Conservation (phyloP, 805 yeast species). For the Brettanomyces bruxellensis region DNA sequence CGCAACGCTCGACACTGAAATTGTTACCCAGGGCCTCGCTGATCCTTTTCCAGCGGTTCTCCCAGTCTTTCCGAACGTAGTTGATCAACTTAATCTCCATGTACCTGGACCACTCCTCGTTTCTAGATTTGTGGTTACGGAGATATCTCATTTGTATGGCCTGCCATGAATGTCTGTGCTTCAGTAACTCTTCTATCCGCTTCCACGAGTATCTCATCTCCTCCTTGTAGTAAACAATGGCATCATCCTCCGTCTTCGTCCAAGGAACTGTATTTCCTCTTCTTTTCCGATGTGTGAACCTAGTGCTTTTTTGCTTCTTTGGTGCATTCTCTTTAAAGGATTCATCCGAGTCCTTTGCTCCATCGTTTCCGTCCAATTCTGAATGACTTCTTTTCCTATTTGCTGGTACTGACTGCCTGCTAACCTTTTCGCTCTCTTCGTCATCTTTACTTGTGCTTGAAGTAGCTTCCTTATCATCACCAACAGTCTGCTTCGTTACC, state of each 20-base stretch:
- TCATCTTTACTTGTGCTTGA: background rate
- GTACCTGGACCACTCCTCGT: constrained; percentile 25
- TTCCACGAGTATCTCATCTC: constrained; percentile 29
- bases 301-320: background rate
- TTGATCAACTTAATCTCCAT: constrained; percentile 25
- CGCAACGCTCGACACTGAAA: constrained; percentile 23
- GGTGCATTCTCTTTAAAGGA: background rate
- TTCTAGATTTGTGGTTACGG: constrained; percentile 28
- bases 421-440: constrained; percentile 4
- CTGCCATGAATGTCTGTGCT: constrained; percentile 32
- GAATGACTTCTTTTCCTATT: background rate
- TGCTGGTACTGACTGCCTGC: constrained; percentile 2
- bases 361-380: background rate
- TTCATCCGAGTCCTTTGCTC: background rate
- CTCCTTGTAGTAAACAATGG: constrained; percentile 30
- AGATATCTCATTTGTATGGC: constrained; percentile 39
- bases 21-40: constrained; percentile 23
- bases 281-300: background rate
- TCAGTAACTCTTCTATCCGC: constrained; percentile 25
- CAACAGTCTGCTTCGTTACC: background rate
- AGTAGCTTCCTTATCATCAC: constrained; percentile 1
- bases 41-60: constrained; percentile 31
- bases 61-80: constrained; percentile 31
- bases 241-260: constrained; percentile 29
- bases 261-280: constrained; percentile 14